Base-by-base conservation (phyloP, 2,329 filamentous ascomycete species). In the Phialemonium atrogriseum region DNA sequence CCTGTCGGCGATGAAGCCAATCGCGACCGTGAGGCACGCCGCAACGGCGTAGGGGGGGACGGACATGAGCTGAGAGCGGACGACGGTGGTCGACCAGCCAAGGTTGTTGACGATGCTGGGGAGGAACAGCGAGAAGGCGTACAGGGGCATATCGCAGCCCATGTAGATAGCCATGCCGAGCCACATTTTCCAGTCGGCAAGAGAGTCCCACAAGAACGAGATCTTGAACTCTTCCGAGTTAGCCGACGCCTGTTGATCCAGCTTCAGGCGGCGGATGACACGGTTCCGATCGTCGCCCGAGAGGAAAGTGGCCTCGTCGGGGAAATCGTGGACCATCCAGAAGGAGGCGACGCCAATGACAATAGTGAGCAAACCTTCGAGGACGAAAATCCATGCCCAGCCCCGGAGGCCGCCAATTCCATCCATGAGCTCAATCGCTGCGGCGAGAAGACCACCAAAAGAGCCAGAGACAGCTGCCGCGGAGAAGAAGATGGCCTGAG, bases 251-350 rank as follows among this genome's bases (percentile, higher is more conserved):
- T 88, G 84, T 41, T 80, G 62, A 50, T 88, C 83, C 7, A 63
- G 58, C 35, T 73, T 73, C 15, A 89, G 62, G 3, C 84, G 72
- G 8, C 75, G 69, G 12, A 84, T 57, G 0, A 89, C 80, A 11
- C 83, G 72, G 5, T 64, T 62, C 9, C 80, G 75, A 43, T 91
- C 83, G 2, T 68, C 66, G 0, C 68, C 63, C 0, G 72, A 70
- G 5, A 91, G 66, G 50, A 88, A 89, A 0, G 50, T 69, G 5
- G 83, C 82, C 27, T 78, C 68, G 41, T 84, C 80, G 0, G 84
- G 84, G 51, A 84, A 89, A 48, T 91, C 84, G 44, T 84, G 73
- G 3, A 88, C 80, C 57, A 81, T 67, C 73, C 76, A 85, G 59
- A 79, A 85, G 5, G 73, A 79, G 1, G 64, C 55, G 5, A 78